These are phyloP conservation scores for Melampsora allii-populina DNA, from an alignment of 1,284 basidiomycete genomes.

Conservation along the genomic window DNA sequence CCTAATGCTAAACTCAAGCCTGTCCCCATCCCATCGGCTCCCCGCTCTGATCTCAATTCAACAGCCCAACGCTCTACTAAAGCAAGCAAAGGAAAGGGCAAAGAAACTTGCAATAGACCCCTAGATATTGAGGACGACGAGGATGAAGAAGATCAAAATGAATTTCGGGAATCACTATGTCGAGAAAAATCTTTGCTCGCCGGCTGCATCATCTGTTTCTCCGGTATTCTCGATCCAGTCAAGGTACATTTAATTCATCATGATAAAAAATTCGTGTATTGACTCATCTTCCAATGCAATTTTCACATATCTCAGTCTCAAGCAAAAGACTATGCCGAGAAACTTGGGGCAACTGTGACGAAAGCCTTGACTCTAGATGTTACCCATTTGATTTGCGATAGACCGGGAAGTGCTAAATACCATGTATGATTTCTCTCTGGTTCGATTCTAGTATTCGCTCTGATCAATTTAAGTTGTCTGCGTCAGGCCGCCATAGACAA, in stretches of 20 bases:
- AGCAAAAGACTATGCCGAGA: constrained; percentile 28
- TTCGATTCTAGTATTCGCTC: not conserved
- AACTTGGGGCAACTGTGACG: constrained; percentile 25
- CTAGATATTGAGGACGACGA: constrained; percentile 13
- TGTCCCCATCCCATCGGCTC: not conserved
- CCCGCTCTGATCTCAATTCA: not conserved
- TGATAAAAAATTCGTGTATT: not conserved
- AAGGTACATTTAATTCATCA: not conserved
- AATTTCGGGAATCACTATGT: constrained; percentile 31
- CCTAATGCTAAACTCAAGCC: constrained; percentile 33
- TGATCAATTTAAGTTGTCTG: constrained; percentile 2
- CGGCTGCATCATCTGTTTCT: constrained; percentile 33
- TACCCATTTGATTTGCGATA: constrained; percentile 42
- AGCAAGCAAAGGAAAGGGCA: constrained; percentile 15
- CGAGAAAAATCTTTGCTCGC: constrained; percentile 25
- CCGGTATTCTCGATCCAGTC: constrained; percentile 32
- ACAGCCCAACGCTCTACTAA: constrained; percentile 3
- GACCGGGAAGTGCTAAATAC: constrained; percentile 34
- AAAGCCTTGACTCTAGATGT: constrained; percentile 32
- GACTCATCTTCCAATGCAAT: not conserved
- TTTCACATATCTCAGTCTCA: constrained; percentile 9
- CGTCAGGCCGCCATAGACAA: constrained; percentile 26
- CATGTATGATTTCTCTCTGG: constrained; percentile 13
- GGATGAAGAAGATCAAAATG: constrained; percentile 22
- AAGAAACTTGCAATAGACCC: not conserved